Evolutionary conservation across 2,329 filamentous ascomycete genomes (phyloP).

Genomic region (Daldinia sp.): DNA sequence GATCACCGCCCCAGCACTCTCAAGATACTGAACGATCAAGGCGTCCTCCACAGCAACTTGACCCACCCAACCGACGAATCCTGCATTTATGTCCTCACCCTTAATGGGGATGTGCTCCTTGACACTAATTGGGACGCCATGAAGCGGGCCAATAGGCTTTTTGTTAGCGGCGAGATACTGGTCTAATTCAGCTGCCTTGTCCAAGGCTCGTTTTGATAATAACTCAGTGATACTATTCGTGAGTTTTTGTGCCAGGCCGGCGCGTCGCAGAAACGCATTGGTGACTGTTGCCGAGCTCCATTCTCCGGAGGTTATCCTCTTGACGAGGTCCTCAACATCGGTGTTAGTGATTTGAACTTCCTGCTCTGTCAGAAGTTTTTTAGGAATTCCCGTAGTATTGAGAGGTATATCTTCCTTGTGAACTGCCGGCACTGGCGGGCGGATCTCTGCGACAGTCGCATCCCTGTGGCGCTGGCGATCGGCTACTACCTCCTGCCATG

Average conservation of each 20-base stretch:
- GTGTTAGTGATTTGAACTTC: slow-evolving; percentile 65
- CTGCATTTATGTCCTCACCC: slow-evolving; percentile 61
- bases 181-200: slow-evolving; percentile 46
- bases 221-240: slow-evolving; percentile 49
- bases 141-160: slow-evolving; percentile 46
- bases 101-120: slow-evolving; percentile 66
- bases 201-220: slow-evolving; percentile 42
- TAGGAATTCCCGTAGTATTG: slow-evolving; percentile 61
- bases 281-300: slow-evolving; percentile 60
- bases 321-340: slow-evolving; percentile 58
- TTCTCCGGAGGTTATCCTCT: slow-evolving; percentile 58
- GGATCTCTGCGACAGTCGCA: slow-evolving; percentile 56
- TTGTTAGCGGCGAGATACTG: slow-evolving; percentile 38
- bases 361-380: slow-evolving; percentile 57
- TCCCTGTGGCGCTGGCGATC: slow-evolving; percentile 61
- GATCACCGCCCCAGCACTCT: slow-evolving; percentile 63
- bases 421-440: slow-evolving; percentile 55
- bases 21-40: slow-evolving; percentile 60
- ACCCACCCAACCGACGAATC: slow-evolving; percentile 63
- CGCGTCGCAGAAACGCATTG: slow-evolving; percentile 66
- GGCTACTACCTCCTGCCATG: slow-evolving; percentile 61
- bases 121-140: slow-evolving; percentile 57
- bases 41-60: slow-evolving; percentile 59
- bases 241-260: slow-evolving; percentile 64
- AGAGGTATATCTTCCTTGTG: slow-evolving; percentile 52